These are phyloP conservation scores for Calonectria pseudoreteaudii DNA, from an alignment of 2,329 filamentous ascomycete species.

Conservation along the genomic window DNA sequence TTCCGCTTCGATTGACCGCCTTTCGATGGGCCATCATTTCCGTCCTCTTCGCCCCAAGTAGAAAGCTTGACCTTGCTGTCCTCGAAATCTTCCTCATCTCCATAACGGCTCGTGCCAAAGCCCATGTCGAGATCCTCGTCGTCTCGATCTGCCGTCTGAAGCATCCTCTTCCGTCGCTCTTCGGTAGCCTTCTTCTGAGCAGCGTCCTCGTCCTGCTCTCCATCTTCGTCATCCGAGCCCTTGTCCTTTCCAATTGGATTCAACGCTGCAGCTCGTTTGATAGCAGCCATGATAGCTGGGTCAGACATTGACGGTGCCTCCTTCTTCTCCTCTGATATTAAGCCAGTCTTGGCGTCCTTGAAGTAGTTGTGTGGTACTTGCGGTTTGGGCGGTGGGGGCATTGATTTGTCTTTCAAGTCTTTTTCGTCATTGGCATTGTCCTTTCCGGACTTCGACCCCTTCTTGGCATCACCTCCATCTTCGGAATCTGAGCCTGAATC, in stretches of 20 bases:
- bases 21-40: conserved; percentile 58
- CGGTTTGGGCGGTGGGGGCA: conserved; percentile 61
- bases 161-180: conserved; percentile 78
- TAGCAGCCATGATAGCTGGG: conserved; percentile 82
- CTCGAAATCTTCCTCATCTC: conserved; percentile 88
- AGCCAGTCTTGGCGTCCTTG: conserved; percentile 65
- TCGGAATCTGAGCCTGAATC: conserved; percentile 59
- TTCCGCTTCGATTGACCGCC: conserved; percentile 71
- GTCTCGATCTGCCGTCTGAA: conserved; percentile 81
- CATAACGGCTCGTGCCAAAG: conserved; percentile 88
- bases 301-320: conserved; percentile 73
- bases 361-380: conserved; percentile 70
- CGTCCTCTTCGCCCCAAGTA: conserved; percentile 70
- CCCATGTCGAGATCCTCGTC: conserved; percentile 94
- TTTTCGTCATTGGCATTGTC: conserved; percentile 38
- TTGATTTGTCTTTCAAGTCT: conserved; percentile 43
- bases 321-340: conserved; percentile 64
- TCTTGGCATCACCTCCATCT: conserved; percentile 53
- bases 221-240: conserved; percentile 41
- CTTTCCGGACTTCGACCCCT: conserved; percentile 33
- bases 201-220: conserved; percentile 53
- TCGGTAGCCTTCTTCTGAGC: conserved; percentile 67
- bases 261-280: conserved; percentile 84
- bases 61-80: conserved; percentile 75
- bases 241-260: conserved; percentile 58